These are phyloP conservation scores for Venturia nashicola DNA, from an alignment of 2,329 filamentous ascomycete species.

Conservation along the genomic window DNA sequence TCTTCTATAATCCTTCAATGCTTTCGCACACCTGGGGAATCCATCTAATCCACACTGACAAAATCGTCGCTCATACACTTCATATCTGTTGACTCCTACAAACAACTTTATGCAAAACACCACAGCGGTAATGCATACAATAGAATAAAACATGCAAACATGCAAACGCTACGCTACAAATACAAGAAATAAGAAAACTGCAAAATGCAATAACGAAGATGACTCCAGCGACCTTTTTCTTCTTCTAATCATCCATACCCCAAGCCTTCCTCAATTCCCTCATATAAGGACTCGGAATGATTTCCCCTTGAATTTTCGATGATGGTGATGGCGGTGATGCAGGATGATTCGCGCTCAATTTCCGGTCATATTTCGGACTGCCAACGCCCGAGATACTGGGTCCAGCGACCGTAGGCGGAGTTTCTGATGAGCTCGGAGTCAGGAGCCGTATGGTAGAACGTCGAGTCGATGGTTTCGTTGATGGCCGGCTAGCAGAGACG, in stretches of 20 bases:
- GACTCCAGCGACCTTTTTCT: neutral
- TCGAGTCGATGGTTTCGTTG: neutral
- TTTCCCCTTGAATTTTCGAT: neutral
- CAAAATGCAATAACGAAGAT: neutral
- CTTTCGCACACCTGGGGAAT: neutral
- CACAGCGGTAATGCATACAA: too few relatives aligned
- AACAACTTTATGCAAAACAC: neutral
- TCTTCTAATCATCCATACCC: neutral
- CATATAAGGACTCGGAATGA: neutral
- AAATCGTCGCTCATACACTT: neutral
- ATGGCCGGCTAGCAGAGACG: neutral
- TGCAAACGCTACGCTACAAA: neutral
- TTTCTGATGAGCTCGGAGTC: neutral
- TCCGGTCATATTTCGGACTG: neutral
- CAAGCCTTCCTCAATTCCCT: constrained; percentile 4
- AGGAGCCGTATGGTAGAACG: neutral
- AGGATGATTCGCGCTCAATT: neutral
- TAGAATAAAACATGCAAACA: too few relatives aligned
- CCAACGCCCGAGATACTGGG: neutral
- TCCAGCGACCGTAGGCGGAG: neutral
- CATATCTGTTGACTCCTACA: neutral
- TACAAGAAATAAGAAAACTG: neutral
- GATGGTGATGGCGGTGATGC: neutral
- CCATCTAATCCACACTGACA: neutral
- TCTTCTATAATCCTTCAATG: neutral